These are phyloP conservation scores for Thuidium tamariscinum DNA, from an alignment of 225 moss, liverwort and hornwort species.

Conservation along the genomic window DNA sequence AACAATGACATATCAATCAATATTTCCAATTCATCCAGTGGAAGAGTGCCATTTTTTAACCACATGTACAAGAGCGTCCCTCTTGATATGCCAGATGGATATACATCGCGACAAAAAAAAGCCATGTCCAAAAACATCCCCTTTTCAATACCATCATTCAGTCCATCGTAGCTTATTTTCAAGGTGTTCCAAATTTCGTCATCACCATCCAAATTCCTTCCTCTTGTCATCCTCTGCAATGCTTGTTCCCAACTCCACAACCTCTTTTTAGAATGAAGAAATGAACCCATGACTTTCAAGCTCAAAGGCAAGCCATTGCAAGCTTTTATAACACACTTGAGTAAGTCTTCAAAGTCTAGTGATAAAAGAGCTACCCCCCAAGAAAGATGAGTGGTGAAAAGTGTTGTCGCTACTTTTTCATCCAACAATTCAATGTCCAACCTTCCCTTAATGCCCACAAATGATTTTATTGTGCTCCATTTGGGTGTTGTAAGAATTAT, in stretches of 20 bases:
- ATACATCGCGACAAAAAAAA: background rate
- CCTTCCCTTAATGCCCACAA: background rate
- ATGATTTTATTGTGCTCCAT: background rate
- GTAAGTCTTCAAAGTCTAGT: background rate
- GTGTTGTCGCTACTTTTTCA: background rate
- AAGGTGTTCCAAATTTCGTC: background rate
- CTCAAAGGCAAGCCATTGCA: background rate
- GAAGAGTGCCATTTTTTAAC: background rate
- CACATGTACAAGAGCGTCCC: background rate
- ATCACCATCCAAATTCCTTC: background rate
- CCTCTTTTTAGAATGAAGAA: background rate
- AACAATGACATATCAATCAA: background rate
- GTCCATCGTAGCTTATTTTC: background rate
- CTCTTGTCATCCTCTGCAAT: background rate
- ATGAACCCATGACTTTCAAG: background rate
- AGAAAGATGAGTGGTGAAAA: background rate
- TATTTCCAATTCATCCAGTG: rapidly evolving
- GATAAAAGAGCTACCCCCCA: background rate
- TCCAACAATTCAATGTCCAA: background rate
- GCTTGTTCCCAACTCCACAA: background rate
- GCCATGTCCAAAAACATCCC: background rate
- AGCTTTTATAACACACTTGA: background rate
- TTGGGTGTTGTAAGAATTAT: background rate
- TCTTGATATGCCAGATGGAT: background rate
- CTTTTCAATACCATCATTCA: background rate